Conservation (phyloP, 2,329 filamentous ascomycete species). For the Fusarium sp. region DNA sequence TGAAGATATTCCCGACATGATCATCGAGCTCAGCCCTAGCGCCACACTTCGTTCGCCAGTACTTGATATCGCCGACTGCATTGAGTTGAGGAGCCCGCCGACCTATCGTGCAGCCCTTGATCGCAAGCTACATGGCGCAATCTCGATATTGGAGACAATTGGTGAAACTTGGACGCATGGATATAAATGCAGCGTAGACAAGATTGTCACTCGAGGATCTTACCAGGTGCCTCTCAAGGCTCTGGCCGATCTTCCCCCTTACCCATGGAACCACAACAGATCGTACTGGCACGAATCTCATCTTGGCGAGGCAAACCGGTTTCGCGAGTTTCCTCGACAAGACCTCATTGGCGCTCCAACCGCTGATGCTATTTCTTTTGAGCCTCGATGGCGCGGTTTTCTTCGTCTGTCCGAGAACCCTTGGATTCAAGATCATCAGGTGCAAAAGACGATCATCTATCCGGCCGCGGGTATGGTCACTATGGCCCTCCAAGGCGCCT, state of each 20-base stretch:
- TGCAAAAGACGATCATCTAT: conserved; percentile 64
- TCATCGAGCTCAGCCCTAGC: conserved; percentile 59
- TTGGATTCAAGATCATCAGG: conserved; percentile 65
- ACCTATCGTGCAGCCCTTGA: conserved; percentile 50
- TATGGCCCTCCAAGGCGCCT: conserved; percentile 63
- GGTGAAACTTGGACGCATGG: conserved; percentile 57
- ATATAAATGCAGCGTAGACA: conserved; percentile 49
- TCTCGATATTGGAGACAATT: conserved; percentile 49
- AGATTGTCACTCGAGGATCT: conserved; percentile 43
- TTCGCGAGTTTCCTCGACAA: conserved; percentile 60
- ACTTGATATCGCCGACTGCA: conserved; percentile 51
- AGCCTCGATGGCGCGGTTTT: conserved; percentile 64
- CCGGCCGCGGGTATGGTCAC: conserved; percentile 64
- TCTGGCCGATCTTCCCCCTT: conserved; percentile 62
- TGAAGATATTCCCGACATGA: conserved; percentile 50
- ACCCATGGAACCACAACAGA: conserved; percentile 67
- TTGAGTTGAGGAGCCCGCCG: conserved; percentile 13
- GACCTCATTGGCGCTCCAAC: conserved; percentile 65
- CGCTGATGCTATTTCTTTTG: conserved; percentile 58
- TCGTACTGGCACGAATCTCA: conserved; percentile 67
- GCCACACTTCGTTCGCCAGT: conserved; percentile 54
- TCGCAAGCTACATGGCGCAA: conserved; percentile 39
- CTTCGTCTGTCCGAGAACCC: conserved; percentile 63
- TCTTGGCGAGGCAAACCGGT: conserved; percentile 58
- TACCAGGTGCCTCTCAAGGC: conserved; percentile 47